These are phyloP conservation scores for Blepharisma japonicum DNA, from an alignment of 73 alveolate genomes.

Conservation along the genomic window DNA sequence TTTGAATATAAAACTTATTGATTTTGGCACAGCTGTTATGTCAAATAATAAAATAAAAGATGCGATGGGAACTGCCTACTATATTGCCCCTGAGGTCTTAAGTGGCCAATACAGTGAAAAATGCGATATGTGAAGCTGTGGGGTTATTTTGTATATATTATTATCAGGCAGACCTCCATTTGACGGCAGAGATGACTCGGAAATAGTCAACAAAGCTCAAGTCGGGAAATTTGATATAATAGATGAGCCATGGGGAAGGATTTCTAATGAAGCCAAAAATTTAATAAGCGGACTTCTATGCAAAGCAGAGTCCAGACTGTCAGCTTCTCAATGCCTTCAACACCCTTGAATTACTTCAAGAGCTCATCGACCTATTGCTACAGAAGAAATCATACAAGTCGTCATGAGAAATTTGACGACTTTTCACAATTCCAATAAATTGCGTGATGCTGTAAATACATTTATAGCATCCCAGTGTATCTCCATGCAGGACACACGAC, in stretches of 20 bases:
- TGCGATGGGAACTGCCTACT: neutral
- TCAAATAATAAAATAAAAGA: neutral
- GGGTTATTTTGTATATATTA: neutral
- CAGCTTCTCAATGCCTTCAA: neutral
- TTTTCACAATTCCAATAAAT: neutral
- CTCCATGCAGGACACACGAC: neutral
- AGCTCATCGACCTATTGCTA: neutral
- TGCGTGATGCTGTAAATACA: neutral
- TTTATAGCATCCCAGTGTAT: neutral
- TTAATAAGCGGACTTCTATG: neutral
- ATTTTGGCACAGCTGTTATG: slow-evolving; percentile 40
- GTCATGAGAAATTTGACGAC: neutral
- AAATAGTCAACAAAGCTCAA: neutral
- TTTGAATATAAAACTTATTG: slow-evolving; percentile 31
- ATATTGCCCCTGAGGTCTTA: neutral
- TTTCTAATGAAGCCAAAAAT: neutral
- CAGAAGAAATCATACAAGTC: neutral
- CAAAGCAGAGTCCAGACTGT: neutral
- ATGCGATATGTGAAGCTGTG: neutral
- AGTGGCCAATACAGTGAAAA: neutral
- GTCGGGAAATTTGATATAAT: neutral
- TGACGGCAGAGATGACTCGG: neutral
- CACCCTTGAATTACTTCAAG: neutral
- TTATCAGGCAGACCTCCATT: neutral
- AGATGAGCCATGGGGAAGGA: neutral